Base-by-base conservation (phyloP, 2,329 filamentous ascomycete species). In the Mollisia scopiformis region DNA sequence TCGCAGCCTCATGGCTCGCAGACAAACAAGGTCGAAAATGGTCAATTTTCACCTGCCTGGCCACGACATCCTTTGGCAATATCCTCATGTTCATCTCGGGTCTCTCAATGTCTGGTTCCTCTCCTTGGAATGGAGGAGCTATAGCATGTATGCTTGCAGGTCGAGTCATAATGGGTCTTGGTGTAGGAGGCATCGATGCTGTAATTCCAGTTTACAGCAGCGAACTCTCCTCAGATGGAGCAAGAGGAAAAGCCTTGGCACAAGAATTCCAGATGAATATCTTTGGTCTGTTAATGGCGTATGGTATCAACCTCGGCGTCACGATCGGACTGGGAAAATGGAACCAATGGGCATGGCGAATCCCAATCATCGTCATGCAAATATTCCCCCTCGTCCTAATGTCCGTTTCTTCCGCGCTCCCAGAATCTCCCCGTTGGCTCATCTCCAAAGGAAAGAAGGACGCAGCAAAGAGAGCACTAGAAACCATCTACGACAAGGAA, bases 231-330 rank as follows among this genome's bases (percentile, higher is more conserved):
- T 79, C 79, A n/a, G 84, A 87, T 67, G 81, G 80, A 52, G 78
- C 82, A 2, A 75, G 85, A 47, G 85, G 85, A 6, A 82, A 81
- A 65, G 83, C 85, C 1, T 71, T 88, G 46, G 84, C 84, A 1
- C 83, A 88, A 68, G 84, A 88, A 66, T 88, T 88, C 67, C 85
- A 88, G 69, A 82, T 80, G 71, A 88, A 88, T 65, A 87, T 88
- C 63, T 84, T 87, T 58, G 84, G 85, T 0, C 72, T 88, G 2
- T 78, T 86, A 61, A 80, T 86, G 79, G 85, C 84, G 0, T 88
- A 87, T 69, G 80, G 76, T 0, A 81, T 87, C 71, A 88, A 88
- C 65, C 74, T 87, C 1, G 77, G 74, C 1, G 77, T 85, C 2
- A 87, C 84, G 0, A 72, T 80, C 6, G 69, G 71, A 0, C 75